These are phyloP conservation scores for Solanum piurae DNA, from an alignment of 257 asterid genomes.

Conservation along the genomic window DNA sequence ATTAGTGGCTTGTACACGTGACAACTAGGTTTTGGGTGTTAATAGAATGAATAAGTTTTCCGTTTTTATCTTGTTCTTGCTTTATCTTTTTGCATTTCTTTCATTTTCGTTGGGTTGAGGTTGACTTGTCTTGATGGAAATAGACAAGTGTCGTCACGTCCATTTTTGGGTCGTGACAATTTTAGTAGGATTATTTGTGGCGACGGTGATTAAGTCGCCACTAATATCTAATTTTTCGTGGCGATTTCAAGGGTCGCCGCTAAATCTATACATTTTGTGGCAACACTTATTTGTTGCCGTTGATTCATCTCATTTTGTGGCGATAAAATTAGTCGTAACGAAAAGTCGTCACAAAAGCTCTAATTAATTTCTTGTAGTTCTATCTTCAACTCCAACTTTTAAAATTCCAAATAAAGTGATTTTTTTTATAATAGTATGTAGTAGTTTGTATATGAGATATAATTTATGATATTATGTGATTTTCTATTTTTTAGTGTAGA, in stretches of 20 bases:
- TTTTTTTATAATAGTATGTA: background rate
- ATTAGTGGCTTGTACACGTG: background rate
- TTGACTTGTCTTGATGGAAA: too few relatives aligned
- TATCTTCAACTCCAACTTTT: background rate
- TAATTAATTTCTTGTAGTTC: background rate
- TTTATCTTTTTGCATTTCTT: too few relatives aligned
- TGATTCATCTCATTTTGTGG: background rate
- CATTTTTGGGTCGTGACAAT: too few relatives aligned
- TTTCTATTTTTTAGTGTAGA: background rate
- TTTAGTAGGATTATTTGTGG: too few relatives aligned
- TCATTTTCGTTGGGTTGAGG: too few relatives aligned
- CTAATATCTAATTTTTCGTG: background rate
- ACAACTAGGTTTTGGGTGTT: background rate
- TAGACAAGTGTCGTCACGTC: too few relatives aligned
- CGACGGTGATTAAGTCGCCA: too few relatives aligned
- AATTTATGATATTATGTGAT: background rate
- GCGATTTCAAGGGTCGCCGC: background rate
- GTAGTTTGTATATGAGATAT: background rate
- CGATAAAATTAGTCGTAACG: background rate
- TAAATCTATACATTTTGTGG: background rate
- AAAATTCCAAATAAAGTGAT: background rate
- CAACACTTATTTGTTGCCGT: too few relatives aligned
- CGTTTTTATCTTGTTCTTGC: background rate
- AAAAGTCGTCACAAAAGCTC: background rate
- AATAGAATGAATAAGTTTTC: too few relatives aligned